phyloP scores from a whole-genome alignment of 1,284 basidiomycete genomes.

The Cutaneotrichosporon dermatis region DNA sequence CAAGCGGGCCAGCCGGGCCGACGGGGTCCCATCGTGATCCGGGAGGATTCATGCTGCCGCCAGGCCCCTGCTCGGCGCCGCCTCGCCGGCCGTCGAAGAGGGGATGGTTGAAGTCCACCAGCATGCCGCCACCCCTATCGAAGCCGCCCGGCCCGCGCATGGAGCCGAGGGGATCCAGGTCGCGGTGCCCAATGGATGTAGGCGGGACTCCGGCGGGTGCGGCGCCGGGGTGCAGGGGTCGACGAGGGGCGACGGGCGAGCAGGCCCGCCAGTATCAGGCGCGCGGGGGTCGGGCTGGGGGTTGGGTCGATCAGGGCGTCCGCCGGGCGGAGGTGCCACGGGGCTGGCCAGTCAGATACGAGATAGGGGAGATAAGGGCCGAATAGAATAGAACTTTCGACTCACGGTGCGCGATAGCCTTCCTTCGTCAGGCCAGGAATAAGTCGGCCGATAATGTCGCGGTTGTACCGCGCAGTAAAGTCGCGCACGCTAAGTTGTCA shows the following conservation, averaged over 20 bases:
- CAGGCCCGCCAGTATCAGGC: constrained; percentile 4
- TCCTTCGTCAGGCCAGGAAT: constrained; percentile 48
- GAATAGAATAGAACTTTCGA: neutral
- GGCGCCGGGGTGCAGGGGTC: constrained; percentile 16
- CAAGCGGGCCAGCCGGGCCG: constrained; percentile 39
- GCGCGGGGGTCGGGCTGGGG: constrained; percentile 4
- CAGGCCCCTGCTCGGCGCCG: constrained; percentile 27
- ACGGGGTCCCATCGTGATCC: constrained; percentile 57
- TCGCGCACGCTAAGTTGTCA: constrained; percentile 34
- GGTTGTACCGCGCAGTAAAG: constrained; percentile 47
- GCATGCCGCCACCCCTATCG: constrained; percentile 52
- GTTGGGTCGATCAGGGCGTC: neutral
- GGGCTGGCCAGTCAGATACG: constrained; percentile 7
- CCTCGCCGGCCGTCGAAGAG: constrained; percentile 47
- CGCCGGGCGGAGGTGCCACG: constrained; percentile 1
- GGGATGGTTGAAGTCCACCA: constrained; percentile 54
- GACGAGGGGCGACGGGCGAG: constrained; percentile 26
- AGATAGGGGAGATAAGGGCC: neutral
- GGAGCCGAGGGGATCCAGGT: constrained; percentile 53
- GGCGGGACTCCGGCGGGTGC: constrained; percentile 28
- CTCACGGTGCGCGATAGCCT: constrained; percentile 46
- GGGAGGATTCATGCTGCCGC: constrained; percentile 45
- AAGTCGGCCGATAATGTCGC: constrained; percentile 46
- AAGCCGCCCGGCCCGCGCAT: constrained; percentile 23
- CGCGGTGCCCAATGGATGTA: constrained; percentile 51